Conservation (phyloP, 1,139 yeast genomes). For the Meyerozyma athensensis region DNA sequence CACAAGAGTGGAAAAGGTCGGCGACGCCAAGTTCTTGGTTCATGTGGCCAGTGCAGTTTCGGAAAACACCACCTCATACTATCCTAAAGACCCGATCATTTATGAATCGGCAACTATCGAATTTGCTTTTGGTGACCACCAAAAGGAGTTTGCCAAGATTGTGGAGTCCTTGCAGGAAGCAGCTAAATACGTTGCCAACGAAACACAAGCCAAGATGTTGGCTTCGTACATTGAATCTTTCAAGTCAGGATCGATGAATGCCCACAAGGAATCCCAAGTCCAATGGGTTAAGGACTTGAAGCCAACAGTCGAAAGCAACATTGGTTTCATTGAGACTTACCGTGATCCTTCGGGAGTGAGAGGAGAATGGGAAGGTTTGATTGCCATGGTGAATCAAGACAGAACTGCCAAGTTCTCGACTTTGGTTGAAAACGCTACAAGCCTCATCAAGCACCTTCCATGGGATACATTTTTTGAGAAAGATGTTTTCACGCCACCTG, state of each 20-base stretch:
- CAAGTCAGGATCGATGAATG: slow-evolving; percentile 76
- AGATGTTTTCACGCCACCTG: slow-evolving; percentile 85
- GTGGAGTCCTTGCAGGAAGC: slow-evolving; percentile 56
- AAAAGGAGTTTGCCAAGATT: slow-evolving; percentile 56
- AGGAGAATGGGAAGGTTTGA: slow-evolving; percentile 93
- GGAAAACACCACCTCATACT: slow-evolving; percentile 39
- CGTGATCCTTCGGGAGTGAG: slow-evolving; percentile 89
- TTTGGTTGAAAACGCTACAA: slow-evolving; percentile 62
- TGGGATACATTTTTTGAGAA: slow-evolving; percentile 77
- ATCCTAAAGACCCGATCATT: slow-evolving; percentile 25
- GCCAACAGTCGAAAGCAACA: slow-evolving; percentile 78
- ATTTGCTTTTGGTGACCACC: slow-evolving; percentile 77
- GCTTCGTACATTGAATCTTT: slow-evolving; percentile 65
- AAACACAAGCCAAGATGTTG: slow-evolving; percentile 62
- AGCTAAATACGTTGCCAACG: slow-evolving; percentile 62
- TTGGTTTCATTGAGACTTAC: slow-evolving; percentile 89
- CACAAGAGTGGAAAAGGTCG: slow-evolving; percentile 59
- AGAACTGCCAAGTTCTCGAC: slow-evolving; percentile 74
- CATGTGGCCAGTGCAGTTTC: slow-evolving; percentile 57
- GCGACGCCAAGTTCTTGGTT: slow-evolving; percentile 43
- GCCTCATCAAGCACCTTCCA: slow-evolving; percentile 63
- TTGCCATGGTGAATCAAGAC: slow-evolving; percentile 88
- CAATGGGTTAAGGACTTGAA: slow-evolving; percentile 85
- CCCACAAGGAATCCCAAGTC: slow-evolving; percentile 80
- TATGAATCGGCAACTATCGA: slow-evolving; percentile 29